phyloP scores from a whole-genome alignment of 192 early-diverging fungal genomes.

The Backusella tarrabulga region DNA sequence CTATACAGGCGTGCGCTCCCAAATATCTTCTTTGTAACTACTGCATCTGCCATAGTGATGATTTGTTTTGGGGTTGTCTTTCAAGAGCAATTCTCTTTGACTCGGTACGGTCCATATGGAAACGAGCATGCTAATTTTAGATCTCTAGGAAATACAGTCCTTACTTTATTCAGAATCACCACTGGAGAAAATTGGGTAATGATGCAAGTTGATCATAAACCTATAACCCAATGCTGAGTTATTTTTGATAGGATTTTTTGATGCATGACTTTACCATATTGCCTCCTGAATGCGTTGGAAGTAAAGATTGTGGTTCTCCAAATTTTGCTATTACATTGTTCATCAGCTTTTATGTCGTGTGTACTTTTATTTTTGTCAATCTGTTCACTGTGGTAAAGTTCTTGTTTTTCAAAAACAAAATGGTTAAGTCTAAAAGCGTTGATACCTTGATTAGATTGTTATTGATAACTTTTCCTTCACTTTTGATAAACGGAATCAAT shows the following conservation, averaged over 20 bases:
- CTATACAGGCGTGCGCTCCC: slow-evolving; percentile 17
- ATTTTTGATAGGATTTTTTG: slow-evolving; percentile 18
- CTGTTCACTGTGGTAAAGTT: slow-evolving; percentile 24
- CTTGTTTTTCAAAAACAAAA: neutral
- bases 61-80: slow-evolving; percentile 27
- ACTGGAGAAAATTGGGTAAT: slow-evolving; percentile 36
- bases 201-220: neutral
- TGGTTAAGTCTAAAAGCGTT: neutral
- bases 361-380: slow-evolving; percentile 35
- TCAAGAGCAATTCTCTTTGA: slow-evolving; percentile 21
- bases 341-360: slow-evolving; percentile 25
- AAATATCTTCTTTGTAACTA: slow-evolving; percentile 20
- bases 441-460: slow-evolving; percentile 12
- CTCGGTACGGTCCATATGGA: slow-evolving; percentile 21
- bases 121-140: slow-evolving; percentile 24
- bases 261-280: slow-evolving; percentile 22
- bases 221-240: neutral
- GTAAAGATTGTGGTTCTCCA: slow-evolving; percentile 23
- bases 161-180: slow-evolving; percentile 26
- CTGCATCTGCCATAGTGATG: slow-evolving; percentile 10
- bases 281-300: slow-evolving; percentile 14
- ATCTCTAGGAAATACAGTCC: neutral
- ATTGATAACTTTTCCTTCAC: slow-evolving; percentile 32
- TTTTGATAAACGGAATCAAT: slow-evolving; percentile 27
- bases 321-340: slow-evolving; percentile 16